Evolutionary conservation across 352 stramenopile species (phyloP).

Genomic region (Bremia lactucae): DNA sequence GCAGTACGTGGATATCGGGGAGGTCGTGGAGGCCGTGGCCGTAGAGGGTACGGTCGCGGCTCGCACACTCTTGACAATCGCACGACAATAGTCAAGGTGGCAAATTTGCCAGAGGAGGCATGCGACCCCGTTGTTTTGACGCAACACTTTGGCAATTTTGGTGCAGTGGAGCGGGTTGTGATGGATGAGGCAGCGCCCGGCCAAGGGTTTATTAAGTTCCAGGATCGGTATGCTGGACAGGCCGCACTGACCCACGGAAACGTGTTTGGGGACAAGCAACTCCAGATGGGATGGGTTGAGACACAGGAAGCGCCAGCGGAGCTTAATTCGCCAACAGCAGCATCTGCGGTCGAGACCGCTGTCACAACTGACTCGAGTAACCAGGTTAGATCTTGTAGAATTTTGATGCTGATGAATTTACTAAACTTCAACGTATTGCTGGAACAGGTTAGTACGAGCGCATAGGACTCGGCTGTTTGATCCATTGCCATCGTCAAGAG

Average conservation of each 20-base stretch:
- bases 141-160: constrained; percentile 83
- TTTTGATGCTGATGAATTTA: constrained; percentile 5
- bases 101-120: constrained; percentile 63
- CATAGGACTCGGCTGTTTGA: constrained; percentile 11
- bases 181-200: constrained; percentile 33
- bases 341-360: constrained; percentile 6
- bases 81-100: constrained; percentile 75
- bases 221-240: constrained; percentile 67
- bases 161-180: constrained; percentile 64
- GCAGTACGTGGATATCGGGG: constrained; percentile 37
- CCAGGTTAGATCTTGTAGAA: too few species aligned
- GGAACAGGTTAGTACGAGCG: constrained; percentile 21
- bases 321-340: constrained; percentile 18
- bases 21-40: constrained; percentile 37
- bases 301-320: constrained; percentile 39
- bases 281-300: constrained; percentile 61
- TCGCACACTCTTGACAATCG: constrained; percentile 77
- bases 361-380: constrained; percentile 7
- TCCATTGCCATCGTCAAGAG: constrained; percentile 5
- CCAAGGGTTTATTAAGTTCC: constrained; percentile 74
- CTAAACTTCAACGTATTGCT: constrained; percentile 15
- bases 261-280: constrained; percentile 40
- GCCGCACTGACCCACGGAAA: constrained; percentile 49
- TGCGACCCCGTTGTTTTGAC: constrained; percentile 63
- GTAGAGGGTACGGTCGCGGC: constrained; percentile 28